Evolutionary conservation across 2,329 filamentous ascomycete species (phyloP), one percentile per base, ranked within the genome.

Genomic region (Septoria petroselini): DNA sequence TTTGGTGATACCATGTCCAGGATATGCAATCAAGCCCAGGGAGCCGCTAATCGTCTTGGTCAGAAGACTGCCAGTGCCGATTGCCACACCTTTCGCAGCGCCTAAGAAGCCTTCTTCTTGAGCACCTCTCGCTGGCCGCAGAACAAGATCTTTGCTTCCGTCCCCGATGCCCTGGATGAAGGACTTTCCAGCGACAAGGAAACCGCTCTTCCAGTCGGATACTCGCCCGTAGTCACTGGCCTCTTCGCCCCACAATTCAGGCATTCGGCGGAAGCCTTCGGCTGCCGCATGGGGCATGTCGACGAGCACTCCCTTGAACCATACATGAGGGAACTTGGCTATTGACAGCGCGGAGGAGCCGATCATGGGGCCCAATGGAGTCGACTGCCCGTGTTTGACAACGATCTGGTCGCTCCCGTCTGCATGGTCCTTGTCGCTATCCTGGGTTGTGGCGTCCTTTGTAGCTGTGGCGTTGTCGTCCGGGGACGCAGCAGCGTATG

Each of bases 181-280:
- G 35, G 61, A 79, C 67, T 86, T 90, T 2, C 85, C 81, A 3
- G 89, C 90, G 33, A 89, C 83, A 53, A 77, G 82, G 27, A 94
- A 70, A 0, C 90, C 90, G 54, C 83, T 88, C 44, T 82, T 77
- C 83, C 85, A 0, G 86, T 89, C 4, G 95, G 86, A 58, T 87
- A 88, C 48, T 88, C 84, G 1, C 80, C 75, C 11, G 85, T 84
- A 7, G 87, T 78, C 1, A 95, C 82, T 1, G 9, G 83, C 90
- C 1, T 87, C 82, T 62, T 94, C 89, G 30, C 90, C 86, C 65
- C 95, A 95, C 1, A 95, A 73, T 55, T 81, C 83, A 0, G 90
- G 90, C 3, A 86, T 84, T 60, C 95, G 95, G 64, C 91, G 85
- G 65, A 95, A 93, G 0, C 91, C 91, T 67, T 86, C 86, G 0